Conservation (phyloP, 192 early-diverging fungal species). For the Mortierella hygrophila region DNA sequence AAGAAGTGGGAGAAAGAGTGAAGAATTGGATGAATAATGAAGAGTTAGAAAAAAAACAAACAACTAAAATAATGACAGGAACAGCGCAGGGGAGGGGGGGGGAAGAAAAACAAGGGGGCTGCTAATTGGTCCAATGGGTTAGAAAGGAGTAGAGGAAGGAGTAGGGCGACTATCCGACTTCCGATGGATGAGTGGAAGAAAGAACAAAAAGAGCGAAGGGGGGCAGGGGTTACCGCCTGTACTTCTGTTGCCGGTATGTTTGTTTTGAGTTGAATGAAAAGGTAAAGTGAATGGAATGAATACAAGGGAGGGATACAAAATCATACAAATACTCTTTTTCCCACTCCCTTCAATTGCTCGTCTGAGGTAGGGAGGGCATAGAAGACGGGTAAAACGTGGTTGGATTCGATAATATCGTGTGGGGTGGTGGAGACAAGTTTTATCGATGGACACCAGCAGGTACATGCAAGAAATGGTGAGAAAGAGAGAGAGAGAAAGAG, state of each 20-base stretch:
- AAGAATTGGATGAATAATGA: slow-evolving; percentile 1
- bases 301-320: background rate
- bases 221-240: background rate
- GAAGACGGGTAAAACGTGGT: background rate
- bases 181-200: too few species aligned
- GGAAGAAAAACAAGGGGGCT: background rate
- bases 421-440: background rate
- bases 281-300: background rate
- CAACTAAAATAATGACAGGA: background rate
- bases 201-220: background rate
- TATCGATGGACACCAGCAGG: background rate
- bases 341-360: background rate
- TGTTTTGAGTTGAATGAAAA: background rate
- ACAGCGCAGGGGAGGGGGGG: background rate
- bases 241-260: background rate
- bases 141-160: too few species aligned
- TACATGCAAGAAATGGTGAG: background rate
- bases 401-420: background rate
- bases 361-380: background rate
- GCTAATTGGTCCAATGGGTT: background rate
- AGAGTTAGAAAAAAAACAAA: background rate
- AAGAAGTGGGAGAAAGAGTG: background rate
- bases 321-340: background rate
- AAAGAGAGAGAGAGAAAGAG: background rate
- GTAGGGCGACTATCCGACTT: too few species aligned